Conservation (phyloP, 495 filamentous ascomycete genomes). For the Neurospora sp. region DNA sequence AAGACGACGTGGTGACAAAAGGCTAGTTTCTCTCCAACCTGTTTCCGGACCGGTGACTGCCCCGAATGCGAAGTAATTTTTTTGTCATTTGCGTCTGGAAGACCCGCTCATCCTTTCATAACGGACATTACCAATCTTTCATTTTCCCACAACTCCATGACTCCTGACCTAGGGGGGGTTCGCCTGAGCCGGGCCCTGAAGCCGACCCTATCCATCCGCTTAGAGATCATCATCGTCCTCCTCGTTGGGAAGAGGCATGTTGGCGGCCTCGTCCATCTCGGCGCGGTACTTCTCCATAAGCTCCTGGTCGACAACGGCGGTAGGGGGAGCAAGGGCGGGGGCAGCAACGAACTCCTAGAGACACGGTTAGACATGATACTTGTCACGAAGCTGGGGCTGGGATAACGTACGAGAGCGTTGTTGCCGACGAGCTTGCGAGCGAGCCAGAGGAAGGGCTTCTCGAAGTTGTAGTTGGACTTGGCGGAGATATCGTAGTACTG, state of each 20-base stretch:
- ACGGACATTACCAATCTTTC: conserved; percentile 21
- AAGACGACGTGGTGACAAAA: background rate
- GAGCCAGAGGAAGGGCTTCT: conserved; percentile 99
- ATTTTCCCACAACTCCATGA: conserved; percentile 2
- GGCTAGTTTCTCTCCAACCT: background rate
- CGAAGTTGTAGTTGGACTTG: conserved; percentile 99
- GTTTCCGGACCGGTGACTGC: background rate
- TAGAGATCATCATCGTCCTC: conserved; percentile 65
- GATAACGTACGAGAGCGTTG: conserved; percentile 61
- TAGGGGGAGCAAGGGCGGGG: conserved; percentile 86
- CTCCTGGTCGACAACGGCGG: conserved; percentile 73
- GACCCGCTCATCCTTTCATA: conserved; percentile 19
- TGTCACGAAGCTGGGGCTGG: background rate
- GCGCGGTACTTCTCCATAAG: conserved; percentile 72
- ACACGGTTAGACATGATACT: conserved; percentile 6
- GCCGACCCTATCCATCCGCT: conserved; percentile 11
- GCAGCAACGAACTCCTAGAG: conserved; percentile 91
- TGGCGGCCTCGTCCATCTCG: conserved; percentile 78
- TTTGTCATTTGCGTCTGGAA: conserved; percentile 14
- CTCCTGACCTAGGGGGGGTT: conserved; percentile 3
- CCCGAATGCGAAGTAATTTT: background rate
- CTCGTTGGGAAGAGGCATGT: conserved; percentile 88
- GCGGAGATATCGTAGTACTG: conserved; percentile 99
- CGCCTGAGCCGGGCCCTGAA: background rate
- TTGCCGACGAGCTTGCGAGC: conserved; percentile 98